Base-by-base conservation (phyloP, 768 basidiomycete species). In the Termitomyces sp. region DNA sequence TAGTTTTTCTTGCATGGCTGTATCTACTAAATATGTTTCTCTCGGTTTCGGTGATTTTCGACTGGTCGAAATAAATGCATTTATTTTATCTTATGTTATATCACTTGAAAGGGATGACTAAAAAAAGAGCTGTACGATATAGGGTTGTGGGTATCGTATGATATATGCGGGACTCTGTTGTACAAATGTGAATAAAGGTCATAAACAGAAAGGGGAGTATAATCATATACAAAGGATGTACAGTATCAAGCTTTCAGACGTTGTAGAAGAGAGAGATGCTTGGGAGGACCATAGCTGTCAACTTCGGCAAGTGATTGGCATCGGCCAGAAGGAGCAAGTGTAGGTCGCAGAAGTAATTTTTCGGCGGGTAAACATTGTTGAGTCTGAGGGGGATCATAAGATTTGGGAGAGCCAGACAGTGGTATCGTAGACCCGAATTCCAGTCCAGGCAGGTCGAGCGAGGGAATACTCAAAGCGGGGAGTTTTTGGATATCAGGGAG, bases 181-280 rank as follows among this genome's bases (percentile, higher is more conserved):
- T 68, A 66, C 65, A 65, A 44, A 57, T 66, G 66, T 35, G 53
- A 40, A 48, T 24, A 5, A 12, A 48, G 48, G 44, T 55, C 40
- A 42, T 33, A 32, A 51, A 50, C 40, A 44, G 38, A 52, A 24
- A 15, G 40, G 56, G 32, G 46, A 55, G 33, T 61, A 49, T 63
- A 60, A 39, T 52, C 40, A 33, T 24, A 59, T 53, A 40, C 49
- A 58, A 60, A 63, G n/a, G 20, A 63, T 28, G 12, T 51, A 49
- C 22, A 61, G 24, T 40, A 55, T 66, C 60, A 70, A 58, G 68
- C 64, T 63, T 73, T 73, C 65, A 78, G 59, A 63, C 71, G 71
- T 59, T 74, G 74, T 59, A 78, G 66, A 68, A 78, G 71, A 33
- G 77, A 74, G 36, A 70, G 61, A 65, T 74, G 75, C 28, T 75